These are phyloP conservation scores for Akanthomyces muscarius DNA, from an alignment of 2,329 filamentous ascomycete genomes.

Conservation along the genomic window DNA sequence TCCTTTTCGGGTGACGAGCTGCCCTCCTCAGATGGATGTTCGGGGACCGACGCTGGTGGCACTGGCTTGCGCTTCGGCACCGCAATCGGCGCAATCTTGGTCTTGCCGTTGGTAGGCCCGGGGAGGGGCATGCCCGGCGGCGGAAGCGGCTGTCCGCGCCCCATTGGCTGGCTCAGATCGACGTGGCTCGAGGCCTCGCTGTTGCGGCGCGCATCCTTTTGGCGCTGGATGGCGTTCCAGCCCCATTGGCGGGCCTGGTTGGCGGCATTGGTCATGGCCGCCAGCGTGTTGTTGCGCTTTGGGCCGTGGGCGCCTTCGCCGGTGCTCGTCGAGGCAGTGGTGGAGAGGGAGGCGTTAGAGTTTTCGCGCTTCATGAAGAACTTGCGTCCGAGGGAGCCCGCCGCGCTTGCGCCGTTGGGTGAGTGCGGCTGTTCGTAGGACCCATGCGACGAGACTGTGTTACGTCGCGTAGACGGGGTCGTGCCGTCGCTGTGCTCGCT, in stretches of 20 bases:
- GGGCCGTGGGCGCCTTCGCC: conserved; percentile 24
- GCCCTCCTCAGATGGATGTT: conserved; percentile 8
- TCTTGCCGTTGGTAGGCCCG: conserved; percentile 54
- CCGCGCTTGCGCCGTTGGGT: conserved; percentile 30
- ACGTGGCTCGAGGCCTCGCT: conserved; percentile 32
- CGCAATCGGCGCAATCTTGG: conserved; percentile 53
- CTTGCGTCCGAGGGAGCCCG: conserved; percentile 35
- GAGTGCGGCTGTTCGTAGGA: conserved; percentile 27
- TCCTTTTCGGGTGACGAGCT: neutral
- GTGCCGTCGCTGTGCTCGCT: conserved; percentile 29
- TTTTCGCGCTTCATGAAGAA: conserved; percentile 39
- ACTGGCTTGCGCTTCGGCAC: conserved; percentile 64
- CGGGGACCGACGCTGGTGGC: conserved; percentile 27
- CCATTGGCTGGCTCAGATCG: conserved; percentile 65
- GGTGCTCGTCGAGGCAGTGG: conserved; percentile 24
- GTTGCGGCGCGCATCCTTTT: conserved; percentile 39
- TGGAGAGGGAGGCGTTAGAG: conserved; percentile 33
- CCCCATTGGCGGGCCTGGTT: conserved; percentile 57
- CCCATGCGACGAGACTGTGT: conserved; percentile 36
- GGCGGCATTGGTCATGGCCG: conserved; percentile 53
- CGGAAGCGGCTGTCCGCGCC: conserved; percentile 75
- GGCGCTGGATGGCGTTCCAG: conserved; percentile 51
- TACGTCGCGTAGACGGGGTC: conserved; percentile 30
- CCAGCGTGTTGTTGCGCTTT: conserved; percentile 49
- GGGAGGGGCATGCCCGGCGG: conserved; percentile 78